Conservation (phyloP, 371 early-diverging fungal genomes). For the Mucor racemosus region DNA sequence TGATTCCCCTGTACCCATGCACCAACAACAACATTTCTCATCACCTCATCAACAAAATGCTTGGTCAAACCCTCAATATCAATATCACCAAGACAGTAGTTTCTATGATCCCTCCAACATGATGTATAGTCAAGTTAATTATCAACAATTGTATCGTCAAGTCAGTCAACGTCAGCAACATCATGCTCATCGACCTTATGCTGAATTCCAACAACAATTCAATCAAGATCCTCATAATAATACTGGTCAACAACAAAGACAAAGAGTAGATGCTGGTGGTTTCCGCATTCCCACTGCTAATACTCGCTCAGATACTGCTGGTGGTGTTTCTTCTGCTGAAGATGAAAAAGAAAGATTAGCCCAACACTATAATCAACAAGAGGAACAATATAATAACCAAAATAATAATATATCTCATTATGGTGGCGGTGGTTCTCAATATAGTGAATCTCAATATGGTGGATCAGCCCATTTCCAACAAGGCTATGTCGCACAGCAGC, state of each 20-base stretch:
- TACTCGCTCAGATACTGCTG: neutral
- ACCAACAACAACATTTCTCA: slow-evolving; percentile 20
- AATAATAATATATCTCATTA: neutral
- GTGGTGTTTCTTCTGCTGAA: slow-evolving; percentile 25
- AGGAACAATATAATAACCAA: slow-evolving; percentile 9
- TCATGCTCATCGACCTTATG: slow-evolving; percentile 39
- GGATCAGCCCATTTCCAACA: slow-evolving; percentile 8
- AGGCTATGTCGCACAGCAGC: neutral
- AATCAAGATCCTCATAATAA: slow-evolving; percentile 9
- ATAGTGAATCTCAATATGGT: slow-evolving; percentile 13
- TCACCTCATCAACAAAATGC: slow-evolving; percentile 12
- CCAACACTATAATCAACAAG: slow-evolving; percentile 26
- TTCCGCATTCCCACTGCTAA: slow-evolving; percentile 39
- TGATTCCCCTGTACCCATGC: slow-evolving; percentile 33
- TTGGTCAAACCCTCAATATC: neutral
- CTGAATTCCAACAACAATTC: slow-evolving; percentile 49
- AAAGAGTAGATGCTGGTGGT: slow-evolving; percentile 47
- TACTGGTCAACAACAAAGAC: slow-evolving; percentile 23
- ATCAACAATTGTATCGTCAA: slow-evolving; percentile 50
- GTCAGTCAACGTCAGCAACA: slow-evolving; percentile 37
- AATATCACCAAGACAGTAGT: slow-evolving; percentile 21
- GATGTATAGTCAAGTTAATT: slow-evolving; percentile 31
- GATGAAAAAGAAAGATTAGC: slow-evolving; percentile 36
- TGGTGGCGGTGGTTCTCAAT: slow-evolving; percentile 7
- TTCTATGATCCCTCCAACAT: slow-evolving; percentile 14